phyloP scores from a whole-genome alignment of 108 stramenopile genomes.

The Pseudonitzschia delicatissima region DNA sequence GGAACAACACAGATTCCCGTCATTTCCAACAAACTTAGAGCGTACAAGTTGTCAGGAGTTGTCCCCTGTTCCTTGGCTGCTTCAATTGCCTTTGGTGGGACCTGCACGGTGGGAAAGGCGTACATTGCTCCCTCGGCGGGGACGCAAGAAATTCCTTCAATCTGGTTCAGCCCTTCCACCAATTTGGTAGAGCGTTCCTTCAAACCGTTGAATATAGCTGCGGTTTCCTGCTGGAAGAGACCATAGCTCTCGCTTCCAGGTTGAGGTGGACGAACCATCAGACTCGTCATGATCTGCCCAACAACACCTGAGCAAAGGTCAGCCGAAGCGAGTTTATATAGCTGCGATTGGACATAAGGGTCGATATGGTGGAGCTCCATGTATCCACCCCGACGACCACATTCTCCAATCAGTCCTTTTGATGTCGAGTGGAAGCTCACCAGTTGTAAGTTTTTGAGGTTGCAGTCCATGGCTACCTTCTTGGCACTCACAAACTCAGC shows the following conservation, averaged over 20 bases:
- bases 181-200: slow-evolving; percentile 72
- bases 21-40: slow-evolving; percentile 78
- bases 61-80: slow-evolving; percentile 63
- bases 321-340: slow-evolving; percentile 91
- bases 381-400: slow-evolving; percentile 93
- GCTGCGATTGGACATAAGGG: slow-evolving; percentile 76
- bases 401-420: slow-evolving; percentile 94
- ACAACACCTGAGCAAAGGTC: slow-evolving; percentile 80
- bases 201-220: slow-evolving; percentile 65
- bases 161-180: slow-evolving; percentile 76
- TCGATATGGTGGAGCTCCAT: slow-evolving; percentile 88
- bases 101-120: slow-evolving; percentile 83
- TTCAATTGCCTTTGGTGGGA: slow-evolving; percentile 81
- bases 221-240: slow-evolving; percentile 62
- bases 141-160: slow-evolving; percentile 85
- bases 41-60: slow-evolving; percentile 88
- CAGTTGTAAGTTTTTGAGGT: slow-evolving; percentile 68
- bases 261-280: slow-evolving; percentile 87
- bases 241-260: slow-evolving; percentile 74
- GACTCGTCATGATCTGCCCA: slow-evolving; percentile 90
- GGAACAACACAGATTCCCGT: slow-evolving; percentile 94
- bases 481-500: slow-evolving; percentile 77
- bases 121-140: slow-evolving; percentile 94
- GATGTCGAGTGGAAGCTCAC: slow-evolving; percentile 90
- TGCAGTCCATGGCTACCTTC: slow-evolving; percentile 64